A percentile compares a stretch with the other conserved stretches of the same genome.
phyloP scores from a whole-genome alignment of 2,329 filamentous ascomycete genomes.

The Aspergillus uvarum region DNA sequence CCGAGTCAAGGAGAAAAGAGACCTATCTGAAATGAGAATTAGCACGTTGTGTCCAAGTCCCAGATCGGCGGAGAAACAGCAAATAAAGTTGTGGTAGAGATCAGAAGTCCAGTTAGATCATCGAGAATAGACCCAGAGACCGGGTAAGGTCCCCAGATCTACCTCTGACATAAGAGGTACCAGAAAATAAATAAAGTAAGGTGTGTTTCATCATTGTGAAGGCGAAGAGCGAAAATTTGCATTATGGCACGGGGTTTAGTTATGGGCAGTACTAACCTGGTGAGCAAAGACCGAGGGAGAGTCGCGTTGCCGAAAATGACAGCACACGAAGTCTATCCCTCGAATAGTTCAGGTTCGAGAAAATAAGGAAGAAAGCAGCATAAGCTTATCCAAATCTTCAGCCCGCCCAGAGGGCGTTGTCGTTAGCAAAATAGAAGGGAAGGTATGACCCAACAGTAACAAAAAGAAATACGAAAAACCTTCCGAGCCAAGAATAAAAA shows the following conservation, averaged over 20 bases:
- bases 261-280: conserved; percentile 7
- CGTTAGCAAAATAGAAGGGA: too few relatives aligned
- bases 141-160: conserved; percentile 14
- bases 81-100: conserved; percentile 12
- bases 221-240: conserved; percentile 10
- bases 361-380: conserved; percentile 1
- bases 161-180: conserved; percentile 95
- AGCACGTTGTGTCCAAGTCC: conserved; percentile 13
- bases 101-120: conserved; percentile 92
- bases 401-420: too few relatives aligned
- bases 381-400: neutral
- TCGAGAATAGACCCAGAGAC: conserved; percentile 52
- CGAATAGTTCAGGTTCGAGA: neutral
- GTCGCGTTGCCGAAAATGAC: neutral
- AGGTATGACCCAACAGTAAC: neutral
- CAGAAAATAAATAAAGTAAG: conserved; percentile 68
- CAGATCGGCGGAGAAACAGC: neutral
- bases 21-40: conserved; percentile 15
- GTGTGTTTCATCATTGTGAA: conserved; percentile 70
- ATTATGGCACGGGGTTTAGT: conserved; percentile 23
- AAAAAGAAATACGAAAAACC: conserved; percentile 1
- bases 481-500: conserved; percentile 4
- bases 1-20: neutral
- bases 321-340: neutral
- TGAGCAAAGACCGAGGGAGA: neutral